These are phyloP conservation scores for Backusella macrospora DNA, from an alignment of 192 early-diverging fungal species.

Conservation along the genomic window DNA sequence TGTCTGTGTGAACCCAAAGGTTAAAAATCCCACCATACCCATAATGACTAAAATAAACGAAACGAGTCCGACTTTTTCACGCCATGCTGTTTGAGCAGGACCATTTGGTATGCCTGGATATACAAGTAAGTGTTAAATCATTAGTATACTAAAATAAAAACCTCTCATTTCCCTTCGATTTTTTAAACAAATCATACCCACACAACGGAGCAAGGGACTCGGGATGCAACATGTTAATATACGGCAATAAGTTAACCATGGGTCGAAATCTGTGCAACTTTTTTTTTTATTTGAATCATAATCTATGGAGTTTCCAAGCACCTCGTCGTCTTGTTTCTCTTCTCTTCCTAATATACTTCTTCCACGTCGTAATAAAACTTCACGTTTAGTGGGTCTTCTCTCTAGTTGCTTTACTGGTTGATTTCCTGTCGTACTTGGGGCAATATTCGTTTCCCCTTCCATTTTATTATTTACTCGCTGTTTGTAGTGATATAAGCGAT, in stretches of 20 bases:
- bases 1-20: slow-evolving; percentile 67
- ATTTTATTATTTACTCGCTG: slow-evolving; percentile 43
- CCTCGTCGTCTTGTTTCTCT: slow-evolving; percentile 19
- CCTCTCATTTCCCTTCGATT: slow-evolving; percentile 8
- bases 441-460: slow-evolving; percentile 44
- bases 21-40: slow-evolving; percentile 69
- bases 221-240: slow-evolving; percentile 37
- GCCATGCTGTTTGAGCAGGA: slow-evolving; percentile 61
- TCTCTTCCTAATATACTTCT: slow-evolving; percentile 42
- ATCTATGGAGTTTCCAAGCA: slow-evolving; percentile 16
- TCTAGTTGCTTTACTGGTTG: slow-evolving; percentile 46
- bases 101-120: slow-evolving; percentile 54
- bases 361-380: slow-evolving; percentile 33
- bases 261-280: slow-evolving; percentile 12
- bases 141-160: slow-evolving; percentile 8
- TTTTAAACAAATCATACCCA: slow-evolving; percentile 28
- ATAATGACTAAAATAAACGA: slow-evolving; percentile 68
- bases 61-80: slow-evolving; percentile 78
- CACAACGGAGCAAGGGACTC: slow-evolving; percentile 18
- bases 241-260: slow-evolving; percentile 32
- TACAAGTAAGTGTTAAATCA: slow-evolving; percentile 10
- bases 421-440: slow-evolving; percentile 37
- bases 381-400: slow-evolving; percentile 21
- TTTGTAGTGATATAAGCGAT: slow-evolving; percentile 53
- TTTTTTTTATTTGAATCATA: slow-evolving; percentile 11